Evolutionary conservation across 73 alveolate genomes (phyloP).

Genomic region (Tetrahymena borealis): DNA sequence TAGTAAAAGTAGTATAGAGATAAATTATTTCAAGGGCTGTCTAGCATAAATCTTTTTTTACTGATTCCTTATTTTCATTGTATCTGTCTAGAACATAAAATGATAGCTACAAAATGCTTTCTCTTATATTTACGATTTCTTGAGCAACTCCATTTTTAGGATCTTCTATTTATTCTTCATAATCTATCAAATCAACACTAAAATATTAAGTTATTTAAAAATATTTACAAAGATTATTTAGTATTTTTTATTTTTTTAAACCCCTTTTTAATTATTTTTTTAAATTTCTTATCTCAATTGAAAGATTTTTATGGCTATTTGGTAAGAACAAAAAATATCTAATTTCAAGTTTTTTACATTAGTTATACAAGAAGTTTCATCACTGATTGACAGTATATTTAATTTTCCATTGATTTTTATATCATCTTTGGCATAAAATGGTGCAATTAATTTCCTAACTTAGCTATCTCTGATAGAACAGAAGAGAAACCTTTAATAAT

Average conservation of each 20-base stretch:
- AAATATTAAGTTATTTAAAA: too few species aligned
- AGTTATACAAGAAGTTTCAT: background rate
- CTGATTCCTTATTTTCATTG: background rate
- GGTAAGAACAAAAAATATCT: background rate
- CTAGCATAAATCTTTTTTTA: background rate
- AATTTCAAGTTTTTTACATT: background rate
- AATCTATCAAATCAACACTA: background rate
- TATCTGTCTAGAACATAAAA: background rate
- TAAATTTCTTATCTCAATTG: too few species aligned
- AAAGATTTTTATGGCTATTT: background rate
- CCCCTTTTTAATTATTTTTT: too few species aligned
- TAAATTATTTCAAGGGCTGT: background rate
- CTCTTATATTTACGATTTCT: background rate
- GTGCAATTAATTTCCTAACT: background rate
- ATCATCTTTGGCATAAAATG: background rate
- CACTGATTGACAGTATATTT: background rate
- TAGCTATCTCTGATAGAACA: background rate
- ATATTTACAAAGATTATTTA: too few species aligned
- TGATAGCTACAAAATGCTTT: background rate
- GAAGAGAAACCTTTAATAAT: background rate
- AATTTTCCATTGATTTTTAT: background rate
- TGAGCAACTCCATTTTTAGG: background rate
- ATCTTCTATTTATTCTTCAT: background rate
- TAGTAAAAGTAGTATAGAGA: background rate
- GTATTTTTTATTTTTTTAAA: too few species aligned